Conservation (phyloP, 2,329 filamentous ascomycete species). For the Trichoderma sp. region DNA sequence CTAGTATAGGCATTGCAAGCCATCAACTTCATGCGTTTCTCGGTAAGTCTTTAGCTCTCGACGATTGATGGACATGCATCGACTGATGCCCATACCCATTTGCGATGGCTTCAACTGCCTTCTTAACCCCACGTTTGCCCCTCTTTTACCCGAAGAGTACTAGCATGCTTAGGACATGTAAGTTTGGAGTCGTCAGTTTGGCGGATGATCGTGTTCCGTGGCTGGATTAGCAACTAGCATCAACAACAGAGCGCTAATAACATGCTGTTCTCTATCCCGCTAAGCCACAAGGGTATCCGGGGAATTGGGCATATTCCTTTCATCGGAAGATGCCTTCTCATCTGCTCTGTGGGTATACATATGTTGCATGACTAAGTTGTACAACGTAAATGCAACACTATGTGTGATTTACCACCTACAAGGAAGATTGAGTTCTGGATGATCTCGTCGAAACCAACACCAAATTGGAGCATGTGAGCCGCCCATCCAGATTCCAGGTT, state of each 20-base stretch:
- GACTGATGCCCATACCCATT: neutral
- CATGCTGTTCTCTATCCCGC: neutral
- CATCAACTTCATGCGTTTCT: neutral
- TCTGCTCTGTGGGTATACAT: neutral
- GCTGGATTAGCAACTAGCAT: neutral
- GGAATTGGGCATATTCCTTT: neutral
- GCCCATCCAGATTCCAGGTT: neutral
- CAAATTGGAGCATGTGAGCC: neutral
- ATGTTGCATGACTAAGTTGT: neutral
- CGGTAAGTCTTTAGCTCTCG: neutral
- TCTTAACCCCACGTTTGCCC: constrained; percentile 5
- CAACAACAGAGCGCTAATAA: neutral
- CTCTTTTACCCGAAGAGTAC: constrained; percentile 2
- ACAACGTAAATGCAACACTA: neutral
- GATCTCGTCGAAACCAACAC: neutral
- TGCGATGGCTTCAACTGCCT: neutral
- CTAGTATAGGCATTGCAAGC: neutral
- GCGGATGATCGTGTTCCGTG: neutral
- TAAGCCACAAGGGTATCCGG: neutral
- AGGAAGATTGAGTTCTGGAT: neutral
- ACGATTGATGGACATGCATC: neutral
- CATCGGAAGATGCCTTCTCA: neutral
- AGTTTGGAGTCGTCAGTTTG: neutral
- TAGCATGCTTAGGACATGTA: neutral
- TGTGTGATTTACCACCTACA: neutral